Percentiles rank a stretch among this genome's conserved stretches.
phyloP scores from a whole-genome alignment of 78 protist species.

The Isochrysis galbana region DNA sequence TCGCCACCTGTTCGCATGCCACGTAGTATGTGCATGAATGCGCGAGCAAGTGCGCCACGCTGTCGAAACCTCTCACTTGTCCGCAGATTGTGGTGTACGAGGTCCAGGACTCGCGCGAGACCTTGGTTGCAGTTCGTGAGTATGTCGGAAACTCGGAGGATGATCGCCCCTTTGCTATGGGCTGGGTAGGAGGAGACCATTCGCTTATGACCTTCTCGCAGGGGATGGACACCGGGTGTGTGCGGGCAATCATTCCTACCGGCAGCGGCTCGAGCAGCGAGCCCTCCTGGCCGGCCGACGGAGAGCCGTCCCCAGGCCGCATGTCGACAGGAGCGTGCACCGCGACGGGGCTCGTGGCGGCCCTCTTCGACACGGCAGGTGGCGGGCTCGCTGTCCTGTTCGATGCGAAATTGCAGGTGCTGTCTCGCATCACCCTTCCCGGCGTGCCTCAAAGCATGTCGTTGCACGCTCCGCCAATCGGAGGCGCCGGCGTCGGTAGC shows the following conservation, averaged over 20 bases:
- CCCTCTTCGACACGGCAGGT: not conserved
- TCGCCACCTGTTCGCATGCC: not conserved
- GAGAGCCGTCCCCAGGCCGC: not conserved
- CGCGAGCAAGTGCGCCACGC: no score
- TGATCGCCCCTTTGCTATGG: not conserved
- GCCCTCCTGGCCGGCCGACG: not conserved
- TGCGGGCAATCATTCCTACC: not conserved
- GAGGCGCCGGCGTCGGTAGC: not conserved
- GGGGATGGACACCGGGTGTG: not conserved
- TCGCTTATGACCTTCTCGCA: not conserved
- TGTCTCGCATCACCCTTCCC: not conserved
- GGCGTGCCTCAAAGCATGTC: not conserved
- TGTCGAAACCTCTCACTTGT: not conserved
- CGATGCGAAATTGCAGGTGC: not conserved
- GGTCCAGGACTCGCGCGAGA: not conserved
- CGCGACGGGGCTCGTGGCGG: not conserved
- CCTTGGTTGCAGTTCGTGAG: not conserved
- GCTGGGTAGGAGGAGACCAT: not conserved
- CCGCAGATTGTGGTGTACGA: not conserved
- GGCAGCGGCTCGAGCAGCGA: not conserved
- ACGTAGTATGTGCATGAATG: no score
- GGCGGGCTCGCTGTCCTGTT: not conserved
- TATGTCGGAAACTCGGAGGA: not conserved
- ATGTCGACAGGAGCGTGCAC: not conserved
- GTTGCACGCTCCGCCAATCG: not conserved